phyloP scores from a whole-genome alignment of 2,329 filamentous ascomycete genomes.

The Colletotrichum euphorbiae region DNA sequence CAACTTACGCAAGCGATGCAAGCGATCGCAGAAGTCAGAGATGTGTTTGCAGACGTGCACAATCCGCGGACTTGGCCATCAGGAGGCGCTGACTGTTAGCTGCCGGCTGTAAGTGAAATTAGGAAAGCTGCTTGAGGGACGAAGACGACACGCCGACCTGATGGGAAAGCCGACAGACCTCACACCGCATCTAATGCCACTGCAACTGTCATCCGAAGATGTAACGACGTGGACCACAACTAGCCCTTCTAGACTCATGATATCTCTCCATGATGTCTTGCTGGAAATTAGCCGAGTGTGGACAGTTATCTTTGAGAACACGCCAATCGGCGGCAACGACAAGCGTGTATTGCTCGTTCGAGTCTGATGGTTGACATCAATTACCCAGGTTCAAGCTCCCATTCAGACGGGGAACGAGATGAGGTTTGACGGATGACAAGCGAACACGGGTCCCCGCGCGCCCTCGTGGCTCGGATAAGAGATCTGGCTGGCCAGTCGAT shows the following conservation, averaged over 20 bases:
- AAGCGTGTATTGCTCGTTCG: background rate
- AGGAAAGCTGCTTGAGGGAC: slow-evolving; percentile 25
- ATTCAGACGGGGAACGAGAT: background rate
- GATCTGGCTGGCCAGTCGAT: slow-evolving; percentile 34
- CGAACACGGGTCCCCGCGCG: slow-evolving; percentile 8
- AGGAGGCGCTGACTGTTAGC: slow-evolving; percentile 22
- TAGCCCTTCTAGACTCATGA: background rate
- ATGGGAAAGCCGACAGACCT: slow-evolving; percentile 10
- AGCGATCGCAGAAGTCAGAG: slow-evolving; percentile 30
- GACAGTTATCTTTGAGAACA: slow-evolving; percentile 13
- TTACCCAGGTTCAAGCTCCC: background rate
- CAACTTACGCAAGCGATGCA: slow-evolving; percentile 38
- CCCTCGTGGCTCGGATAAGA: slow-evolving; percentile 24
- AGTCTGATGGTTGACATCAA: slow-evolving; percentile 16
- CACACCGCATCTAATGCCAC: slow-evolving; percentile 3
- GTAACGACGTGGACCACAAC: background rate
- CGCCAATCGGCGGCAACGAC: slow-evolving; percentile 7
- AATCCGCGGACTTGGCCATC: slow-evolving; percentile 28
- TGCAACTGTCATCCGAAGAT: slow-evolving; percentile 14
- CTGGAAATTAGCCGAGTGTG: background rate
- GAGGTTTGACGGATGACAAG: slow-evolving; percentile 29
- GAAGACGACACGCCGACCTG: slow-evolving; percentile 4
- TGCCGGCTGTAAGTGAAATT: slow-evolving; percentile 27
- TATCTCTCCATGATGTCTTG: background rate
- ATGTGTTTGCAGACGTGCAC: slow-evolving; percentile 27